phyloP scores from a whole-genome alignment of 345 rosid species.

The Passiflora organensis region DNA sequence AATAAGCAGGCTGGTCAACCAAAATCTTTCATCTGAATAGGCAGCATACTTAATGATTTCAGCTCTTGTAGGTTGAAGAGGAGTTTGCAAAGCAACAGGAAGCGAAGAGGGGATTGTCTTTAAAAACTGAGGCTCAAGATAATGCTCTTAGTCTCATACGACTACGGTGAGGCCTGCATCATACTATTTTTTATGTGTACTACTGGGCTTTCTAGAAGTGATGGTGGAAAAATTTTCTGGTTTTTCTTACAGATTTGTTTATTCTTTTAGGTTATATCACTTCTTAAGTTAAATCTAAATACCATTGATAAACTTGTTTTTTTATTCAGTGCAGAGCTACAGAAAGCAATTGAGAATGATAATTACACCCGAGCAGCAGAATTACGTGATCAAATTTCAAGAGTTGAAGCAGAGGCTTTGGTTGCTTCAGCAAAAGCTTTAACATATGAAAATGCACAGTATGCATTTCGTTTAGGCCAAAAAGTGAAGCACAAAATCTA shows the following conservation, averaged over 20 bases:
- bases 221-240: neutral
- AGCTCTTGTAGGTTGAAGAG: slow-evolving; percentile 65
- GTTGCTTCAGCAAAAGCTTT: slow-evolving; percentile 83
- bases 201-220: neutral
- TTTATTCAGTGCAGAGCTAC: slow-evolving; percentile 68
- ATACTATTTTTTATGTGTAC: neutral
- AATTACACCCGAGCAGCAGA: slow-evolving; percentile 72
- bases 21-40: slow-evolving; percentile 5
- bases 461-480: slow-evolving; percentile 89
- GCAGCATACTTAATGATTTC: slow-evolving; percentile 12
- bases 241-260: neutral
- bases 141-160: slow-evolving; percentile 67
- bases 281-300: neutral
- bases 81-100: slow-evolving; percentile 65
- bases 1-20: slow-evolving; percentile 7
- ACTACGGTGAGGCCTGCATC: slow-evolving; percentile 48
- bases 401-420: slow-evolving; percentile 78
- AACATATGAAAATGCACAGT: slow-evolving; percentile 67
- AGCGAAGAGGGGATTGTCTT: slow-evolving; percentile 66
- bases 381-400: slow-evolving; percentile 66
- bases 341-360: slow-evolving; percentile 73
- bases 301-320: too few relatives aligned
- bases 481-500: slow-evolving; percentile 71
- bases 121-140: slow-evolving; percentile 96
- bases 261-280: neutral